Conservation (phyloP, 1,284 basidiomycete species). For the Microbotryum saponariae region DNA sequence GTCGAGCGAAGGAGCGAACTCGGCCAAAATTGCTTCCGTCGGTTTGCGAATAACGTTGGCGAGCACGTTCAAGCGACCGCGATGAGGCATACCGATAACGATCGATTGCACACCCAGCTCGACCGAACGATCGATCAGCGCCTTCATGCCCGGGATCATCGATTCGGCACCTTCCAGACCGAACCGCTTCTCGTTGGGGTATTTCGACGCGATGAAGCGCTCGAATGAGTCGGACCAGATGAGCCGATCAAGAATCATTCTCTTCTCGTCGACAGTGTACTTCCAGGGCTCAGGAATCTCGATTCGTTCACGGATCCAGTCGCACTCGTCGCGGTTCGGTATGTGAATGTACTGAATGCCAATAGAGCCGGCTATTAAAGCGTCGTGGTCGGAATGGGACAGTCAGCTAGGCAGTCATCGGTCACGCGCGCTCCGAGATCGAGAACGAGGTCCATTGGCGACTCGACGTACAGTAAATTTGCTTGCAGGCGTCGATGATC, state of each 20-base stretch:
- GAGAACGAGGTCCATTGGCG: too few relatives aligned
- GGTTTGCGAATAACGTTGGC: conserved; percentile 99
- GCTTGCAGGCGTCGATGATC: conserved; percentile 83
- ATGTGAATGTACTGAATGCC: conserved; percentile 98
- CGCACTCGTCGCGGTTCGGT: conserved; percentile 95
- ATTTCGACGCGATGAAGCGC: conserved; percentile 96
- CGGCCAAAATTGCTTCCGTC: conserved; percentile 95
- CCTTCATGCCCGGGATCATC: conserved; percentile 98
- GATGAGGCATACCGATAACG: conserved; percentile 99
- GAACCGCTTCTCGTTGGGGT: conserved; percentile 99
- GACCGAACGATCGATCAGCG: conserved; percentile 94
- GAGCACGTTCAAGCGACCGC: conserved; percentile 94
- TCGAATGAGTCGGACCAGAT: conserved; percentile 99
- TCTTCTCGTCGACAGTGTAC: conserved; percentile 95
- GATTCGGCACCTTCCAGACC: conserved; percentile 98
- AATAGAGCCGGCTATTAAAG: conserved; percentile 66
- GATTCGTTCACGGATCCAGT: conserved; percentile 96
- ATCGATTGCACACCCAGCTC: conserved; percentile 92
- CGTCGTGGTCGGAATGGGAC: too few relatives aligned
- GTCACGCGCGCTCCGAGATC: neutral
- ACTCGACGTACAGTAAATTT: conserved; percentile 76
- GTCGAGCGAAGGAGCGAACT: conserved; percentile 72
- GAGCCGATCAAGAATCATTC: conserved; percentile 95
- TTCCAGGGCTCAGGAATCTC: conserved; percentile 98
- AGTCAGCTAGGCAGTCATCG: neutral